phyloP scores from a whole-genome alignment of 106 monocot genomes.

The Apostasia ramifera region DNA sequence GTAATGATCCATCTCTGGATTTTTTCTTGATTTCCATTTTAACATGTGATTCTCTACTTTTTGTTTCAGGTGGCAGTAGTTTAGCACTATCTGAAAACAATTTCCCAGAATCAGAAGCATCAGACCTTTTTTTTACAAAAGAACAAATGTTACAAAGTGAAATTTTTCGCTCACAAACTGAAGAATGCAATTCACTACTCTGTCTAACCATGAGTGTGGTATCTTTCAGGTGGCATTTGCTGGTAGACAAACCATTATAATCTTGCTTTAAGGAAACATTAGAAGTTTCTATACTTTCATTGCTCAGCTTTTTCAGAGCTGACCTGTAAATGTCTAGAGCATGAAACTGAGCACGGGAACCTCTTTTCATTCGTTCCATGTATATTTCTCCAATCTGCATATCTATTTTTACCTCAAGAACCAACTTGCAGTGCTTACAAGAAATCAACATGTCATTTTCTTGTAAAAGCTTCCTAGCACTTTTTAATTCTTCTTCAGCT shows the following conservation, averaged over 20 bases:
- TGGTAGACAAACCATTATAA: neutral
- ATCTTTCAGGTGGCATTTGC: slow-evolving; percentile 1
- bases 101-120: neutral
- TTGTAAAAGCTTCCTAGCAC: slow-evolving; percentile 37
- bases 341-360: slow-evolving; percentile 12
- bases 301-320: slow-evolving; percentile 45
- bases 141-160: slow-evolving; percentile 21
- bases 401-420: slow-evolving; percentile 41
- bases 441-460: slow-evolving; percentile 43
- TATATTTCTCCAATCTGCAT: slow-evolving; percentile 57
- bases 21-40: slow-evolving; percentile 13
- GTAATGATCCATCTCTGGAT: slow-evolving; percentile 17
- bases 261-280: neutral
- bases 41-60: slow-evolving; percentile 6
- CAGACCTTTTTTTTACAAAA: neutral
- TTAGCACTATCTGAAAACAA: neutral
- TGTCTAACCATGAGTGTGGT: slow-evolving; percentile 1
- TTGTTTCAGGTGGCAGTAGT: neutral
- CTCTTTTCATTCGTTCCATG: slow-evolving; percentile 24
- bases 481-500: slow-evolving; percentile 51
- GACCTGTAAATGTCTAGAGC: slow-evolving; percentile 37
- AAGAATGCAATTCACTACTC: neutral
- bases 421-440: slow-evolving; percentile 63
- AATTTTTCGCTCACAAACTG: neutral
- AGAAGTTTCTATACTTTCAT: slow-evolving; percentile 10